A percentile compares a stretch with the other conserved stretches of the same genome.
Evolutionary conservation across 164 flowering plant genomes (phyloP).

Genomic region (Houttuynia cordata): DNA sequence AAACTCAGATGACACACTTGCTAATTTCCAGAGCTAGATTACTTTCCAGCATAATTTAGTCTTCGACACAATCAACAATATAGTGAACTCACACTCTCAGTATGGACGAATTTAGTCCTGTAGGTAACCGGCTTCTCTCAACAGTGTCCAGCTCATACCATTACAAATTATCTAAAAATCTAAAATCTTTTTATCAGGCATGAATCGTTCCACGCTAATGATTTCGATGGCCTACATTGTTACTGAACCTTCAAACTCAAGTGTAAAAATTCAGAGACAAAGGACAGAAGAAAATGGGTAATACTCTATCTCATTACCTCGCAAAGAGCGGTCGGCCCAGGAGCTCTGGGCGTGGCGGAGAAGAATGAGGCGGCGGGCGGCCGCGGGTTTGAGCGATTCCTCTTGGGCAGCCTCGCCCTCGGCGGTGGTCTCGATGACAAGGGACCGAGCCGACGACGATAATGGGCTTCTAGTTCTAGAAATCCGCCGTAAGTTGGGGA

Average conservation of each 20-base stretch:
- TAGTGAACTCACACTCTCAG: too few species aligned
- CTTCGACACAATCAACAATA: too few species aligned
- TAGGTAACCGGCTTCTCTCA: too few species aligned
- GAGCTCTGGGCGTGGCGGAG: slow-evolving; percentile 78
- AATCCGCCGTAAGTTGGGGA: too few species aligned
- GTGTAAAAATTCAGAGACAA: background rate
- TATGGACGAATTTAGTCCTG: too few species aligned
- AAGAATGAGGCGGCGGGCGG: slow-evolving; percentile 59
- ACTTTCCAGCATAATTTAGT: too few species aligned
- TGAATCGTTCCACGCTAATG: background rate
- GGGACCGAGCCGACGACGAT: slow-evolving; percentile 9
- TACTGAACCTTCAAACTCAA: background rate
- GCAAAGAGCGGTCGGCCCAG: slow-evolving; percentile 40
- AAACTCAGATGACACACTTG: too few species aligned
- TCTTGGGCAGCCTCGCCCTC: slow-evolving; percentile 14
- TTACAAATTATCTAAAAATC: background rate
- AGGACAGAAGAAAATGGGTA: background rate
- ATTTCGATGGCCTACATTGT: background rate
- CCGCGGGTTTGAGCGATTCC: slow-evolving; percentile 7
- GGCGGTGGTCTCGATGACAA: slow-evolving; percentile 12
- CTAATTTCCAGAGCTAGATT: too few species aligned
- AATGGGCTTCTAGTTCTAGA: slow-evolving; percentile 6
- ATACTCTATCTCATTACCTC: slow-evolving; percentile 39
- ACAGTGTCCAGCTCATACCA: background rate
- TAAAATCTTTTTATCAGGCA: background rate